phyloP scores from a whole-genome alignment of 2,329 filamentous ascomycete genomes.

The Didymellaceae sp. region DNA sequence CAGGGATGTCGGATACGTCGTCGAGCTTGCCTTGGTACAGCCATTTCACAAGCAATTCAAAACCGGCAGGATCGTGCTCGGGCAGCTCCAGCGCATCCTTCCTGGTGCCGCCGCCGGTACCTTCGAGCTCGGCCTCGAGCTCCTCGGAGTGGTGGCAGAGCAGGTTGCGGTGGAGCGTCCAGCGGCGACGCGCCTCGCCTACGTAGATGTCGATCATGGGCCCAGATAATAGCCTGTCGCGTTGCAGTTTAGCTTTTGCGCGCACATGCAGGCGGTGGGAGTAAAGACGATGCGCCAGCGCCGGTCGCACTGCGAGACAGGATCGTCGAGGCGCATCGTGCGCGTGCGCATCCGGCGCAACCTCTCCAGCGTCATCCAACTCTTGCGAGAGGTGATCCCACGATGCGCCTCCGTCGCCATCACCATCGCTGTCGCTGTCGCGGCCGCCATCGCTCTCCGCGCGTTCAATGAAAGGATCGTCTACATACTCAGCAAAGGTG shows the following conservation, averaged over 20 bases:
- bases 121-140: conserved; percentile 49
- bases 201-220: conserved; percentile 60
- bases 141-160: conserved; percentile 60
- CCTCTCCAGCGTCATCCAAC: conserved; percentile 13
- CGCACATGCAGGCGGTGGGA: conserved; percentile 49
- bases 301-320: conserved; percentile 40
- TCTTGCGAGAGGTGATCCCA: conserved; percentile 9
- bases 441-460: conserved; percentile 19
- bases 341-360: conserved; percentile 25
- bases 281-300: conserved; percentile 44
- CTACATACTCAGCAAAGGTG: conserved; percentile 61
- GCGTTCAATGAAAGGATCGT: conserved; percentile 30
- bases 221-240: conserved; percentile 60
- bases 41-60: conserved; percentile 63
- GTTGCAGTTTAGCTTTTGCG: conserved; percentile 54
- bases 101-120: conserved; percentile 44
- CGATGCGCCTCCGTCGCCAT: not conserved
- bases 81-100: conserved; percentile 55
- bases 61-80: conserved; percentile 59
- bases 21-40: conserved; percentile 62
- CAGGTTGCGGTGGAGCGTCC: conserved; percentile 60
- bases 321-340: conserved; percentile 18
- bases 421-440: conserved; percentile 8
- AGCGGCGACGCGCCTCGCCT: conserved; percentile 55
- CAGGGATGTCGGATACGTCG: conserved; percentile 54